A percentile compares a stretch with the other conserved stretches of the same genome.
Evolutionary conservation across 768 basidiomycete species (phyloP).

Genomic region (Sporobolomyces roseus): DNA sequence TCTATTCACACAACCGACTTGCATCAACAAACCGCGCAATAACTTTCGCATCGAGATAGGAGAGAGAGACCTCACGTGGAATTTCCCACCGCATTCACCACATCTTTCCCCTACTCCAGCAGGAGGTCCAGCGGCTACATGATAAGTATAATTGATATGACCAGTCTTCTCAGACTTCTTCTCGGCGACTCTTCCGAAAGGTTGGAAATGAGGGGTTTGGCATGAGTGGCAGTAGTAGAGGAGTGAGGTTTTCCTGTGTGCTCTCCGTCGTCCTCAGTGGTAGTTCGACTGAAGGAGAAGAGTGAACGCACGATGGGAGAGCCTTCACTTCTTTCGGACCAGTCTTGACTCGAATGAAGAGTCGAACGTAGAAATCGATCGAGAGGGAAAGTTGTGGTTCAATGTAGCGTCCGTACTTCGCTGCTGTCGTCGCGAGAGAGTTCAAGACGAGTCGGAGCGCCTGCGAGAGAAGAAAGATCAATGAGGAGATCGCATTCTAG

Average conservation of each 20-base stretch:
- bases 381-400: constrained; percentile 78
- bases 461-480: constrained; percentile 50
- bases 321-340: constrained; percentile 80
- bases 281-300: background rate
- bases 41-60: too few species aligned
- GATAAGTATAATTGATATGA: constrained; percentile 63
- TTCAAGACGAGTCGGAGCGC: constrained; percentile 88
- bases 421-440: constrained; percentile 76
- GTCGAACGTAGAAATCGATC: constrained; percentile 93
- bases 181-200: constrained; percentile 70
- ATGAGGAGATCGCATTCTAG: background rate
- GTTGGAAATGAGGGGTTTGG: constrained; percentile 75
- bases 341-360: constrained; percentile 75
- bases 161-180: constrained; percentile 58
- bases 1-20: constrained; percentile 52
- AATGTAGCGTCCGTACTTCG: constrained; percentile 87
- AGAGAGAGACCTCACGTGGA: constrained; percentile 63
- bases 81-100: constrained; percentile 69
- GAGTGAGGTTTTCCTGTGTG: constrained; percentile 69
- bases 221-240: constrained; percentile 83
- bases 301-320: constrained; percentile 58
- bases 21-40: too few species aligned
- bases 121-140: constrained; percentile 66
- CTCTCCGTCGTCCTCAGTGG: background rate
- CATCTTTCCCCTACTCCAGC: constrained; percentile 56